Evolutionary conservation across 805 yeast species (phyloP).

Genomic region (Candida koratica): DNA sequence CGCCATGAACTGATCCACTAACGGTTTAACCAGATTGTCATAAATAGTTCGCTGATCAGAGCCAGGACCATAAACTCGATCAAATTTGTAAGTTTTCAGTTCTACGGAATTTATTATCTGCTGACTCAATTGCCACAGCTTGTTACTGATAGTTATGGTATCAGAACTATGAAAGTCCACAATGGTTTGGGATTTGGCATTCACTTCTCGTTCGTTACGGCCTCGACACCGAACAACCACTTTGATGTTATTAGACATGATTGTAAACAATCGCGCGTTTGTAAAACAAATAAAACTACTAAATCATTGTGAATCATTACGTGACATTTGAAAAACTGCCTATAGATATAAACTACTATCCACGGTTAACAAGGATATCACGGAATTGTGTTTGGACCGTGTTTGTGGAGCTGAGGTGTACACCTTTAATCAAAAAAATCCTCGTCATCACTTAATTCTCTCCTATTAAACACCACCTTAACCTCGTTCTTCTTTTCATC

Average conservation of each 20-base stretch:
- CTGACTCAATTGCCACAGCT: conserved; percentile 13
- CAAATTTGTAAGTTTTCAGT: conserved; percentile 60
- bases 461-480: conserved; percentile 59
- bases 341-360: too few species aligned
- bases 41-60: conserved; percentile 69
- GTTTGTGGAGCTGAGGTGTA: too few species aligned
- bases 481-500: conserved; percentile 60
- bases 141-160: conserved; percentile 17
- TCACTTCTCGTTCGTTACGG: conserved; percentile 42
- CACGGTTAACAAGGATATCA: too few species aligned
- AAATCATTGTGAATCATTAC: too few species aligned
- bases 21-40: conserved; percentile 66
- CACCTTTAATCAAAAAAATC: conserved; percentile 27
- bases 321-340: too few species aligned
- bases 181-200: conserved; percentile 44
- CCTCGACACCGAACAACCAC: conserved; percentile 56
- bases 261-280: conserved; percentile 6
- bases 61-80: conserved; percentile 78
- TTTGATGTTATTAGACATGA: conserved; percentile 39
- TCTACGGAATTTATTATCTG: conserved; percentile 34
- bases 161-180: conserved; percentile 42
- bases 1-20: conserved; percentile 58
- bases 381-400: too few species aligned
- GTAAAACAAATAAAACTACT: neutral
- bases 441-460: conserved; percentile 29